Evolutionary conservation across 2,329 filamentous ascomycete genomes (phyloP).

Genomic region (Penicillium frequentans): DNA sequence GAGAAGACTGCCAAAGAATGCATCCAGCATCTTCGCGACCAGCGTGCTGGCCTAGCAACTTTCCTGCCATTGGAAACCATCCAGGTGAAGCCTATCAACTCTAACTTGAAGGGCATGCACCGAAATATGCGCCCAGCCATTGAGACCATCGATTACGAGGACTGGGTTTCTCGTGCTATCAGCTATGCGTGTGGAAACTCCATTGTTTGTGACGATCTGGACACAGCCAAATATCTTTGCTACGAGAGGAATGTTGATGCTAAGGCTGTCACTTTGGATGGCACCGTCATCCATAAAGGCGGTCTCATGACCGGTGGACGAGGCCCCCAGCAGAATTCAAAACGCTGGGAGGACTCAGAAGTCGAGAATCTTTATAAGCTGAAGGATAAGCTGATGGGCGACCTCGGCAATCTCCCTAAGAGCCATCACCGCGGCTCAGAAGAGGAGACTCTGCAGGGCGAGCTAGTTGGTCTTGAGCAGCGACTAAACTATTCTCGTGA

Average conservation of each 20-base stretch:
- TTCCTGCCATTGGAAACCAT: conserved; percentile 98
- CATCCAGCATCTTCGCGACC: conserved; percentile 89
- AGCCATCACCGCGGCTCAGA: conserved; percentile 71
- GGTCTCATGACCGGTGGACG: conserved; percentile 96
- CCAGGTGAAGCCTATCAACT: conserved; percentile 87
- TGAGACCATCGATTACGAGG: conserved; percentile 93
- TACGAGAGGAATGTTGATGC: conserved; percentile 83
- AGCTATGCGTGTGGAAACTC: conserved; percentile 93
- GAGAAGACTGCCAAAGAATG: conserved; percentile 94
- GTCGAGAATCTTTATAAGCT: conserved; percentile 79
- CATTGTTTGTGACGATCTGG: conserved; percentile 86
- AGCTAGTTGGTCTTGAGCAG: conserved; percentile 77
- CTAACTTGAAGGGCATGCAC: conserved; percentile 84
- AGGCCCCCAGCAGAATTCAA: conserved; percentile 72
- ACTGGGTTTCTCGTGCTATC: conserved; percentile 84
- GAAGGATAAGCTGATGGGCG: conserved; percentile 71
- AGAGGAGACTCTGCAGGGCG: conserved; percentile 78
- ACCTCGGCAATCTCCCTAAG: conserved; percentile 78
- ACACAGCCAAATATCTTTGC: conserved; percentile 84
- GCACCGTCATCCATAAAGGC: conserved; percentile 95
- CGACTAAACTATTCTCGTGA: conserved; percentile 69
- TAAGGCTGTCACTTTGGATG: conserved; percentile 91
- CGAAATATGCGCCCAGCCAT: conserved; percentile 84
- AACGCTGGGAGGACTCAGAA: conserved; percentile 86
- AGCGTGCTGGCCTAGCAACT: conserved; percentile 81